Base-by-base conservation (phyloP, 2,329 filamentous ascomycete genomes). In the Dothideomycetes sp. region DNA sequence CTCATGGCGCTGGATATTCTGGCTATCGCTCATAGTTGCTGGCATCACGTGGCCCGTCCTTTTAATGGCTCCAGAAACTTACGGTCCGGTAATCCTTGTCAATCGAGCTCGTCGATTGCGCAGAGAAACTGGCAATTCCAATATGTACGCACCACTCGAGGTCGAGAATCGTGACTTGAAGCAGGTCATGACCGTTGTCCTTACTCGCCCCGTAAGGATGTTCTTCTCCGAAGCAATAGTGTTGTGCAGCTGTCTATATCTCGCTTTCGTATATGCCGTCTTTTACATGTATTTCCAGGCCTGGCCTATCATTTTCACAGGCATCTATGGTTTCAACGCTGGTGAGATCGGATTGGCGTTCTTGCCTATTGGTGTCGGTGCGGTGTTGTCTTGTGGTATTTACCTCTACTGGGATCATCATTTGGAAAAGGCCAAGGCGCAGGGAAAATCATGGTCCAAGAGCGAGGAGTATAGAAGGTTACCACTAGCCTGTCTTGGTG, bases 271-370 rank as follows among this genome's bases (percentile, higher is more conserved):
- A 7, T 88, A 86, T 54, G 72, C 67, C 3, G 70, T 80, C 45
- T 74, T 80, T 47, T 80, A 77, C 67, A 83, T 88, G 62, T 85
- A 78, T 54, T 85, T 89, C 51, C 77, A 85, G 56, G 80, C 81
- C 2, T 88, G 80, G 56, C 79, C 57, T 55, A 75, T 53, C 45
- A 81, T 86, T 47, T 88, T 84, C 57, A 64, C 46, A 8, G 67
- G 61, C 17, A 67, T 78, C 4, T 86, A 86, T 57, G 63, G 65
- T 20, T 74, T 86, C 45, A 74, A 69, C 3, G 67, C 78, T 0
- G 79, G 82, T 15, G 66, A 76, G 19, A 73, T 76, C 22, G 82
- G 82, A 1, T 67, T 87, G 2, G 68, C 76, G 4, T 86, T 83
- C 59, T 65, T 87, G 5, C 73, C 80, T 20, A 78, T 88, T 42